Conservation (phyloP, 441 rosid species). For the Jatropha podagrica region DNA sequence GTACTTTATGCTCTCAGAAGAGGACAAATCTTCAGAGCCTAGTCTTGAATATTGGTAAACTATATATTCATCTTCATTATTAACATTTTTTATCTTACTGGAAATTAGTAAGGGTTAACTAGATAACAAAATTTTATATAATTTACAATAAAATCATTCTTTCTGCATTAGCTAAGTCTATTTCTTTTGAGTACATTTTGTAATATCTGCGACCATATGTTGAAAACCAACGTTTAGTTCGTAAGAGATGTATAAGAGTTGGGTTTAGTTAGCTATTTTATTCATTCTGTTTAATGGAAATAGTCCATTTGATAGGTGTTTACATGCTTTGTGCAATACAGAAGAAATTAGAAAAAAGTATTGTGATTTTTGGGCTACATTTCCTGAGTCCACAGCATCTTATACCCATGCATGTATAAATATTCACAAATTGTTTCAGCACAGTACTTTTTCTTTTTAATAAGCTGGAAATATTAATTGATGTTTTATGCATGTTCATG, state of each 20-base stretch:
- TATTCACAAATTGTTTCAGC: neutral
- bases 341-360: neutral
- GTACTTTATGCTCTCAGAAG: conserved; percentile 92
- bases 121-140: neutral
- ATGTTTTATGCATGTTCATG: neutral
- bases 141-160: neutral
- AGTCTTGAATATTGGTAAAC: conserved; percentile 88
- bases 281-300: neutral
- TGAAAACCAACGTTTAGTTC: neutral
- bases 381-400: neutral
- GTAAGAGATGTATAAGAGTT: neutral
- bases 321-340: neutral
- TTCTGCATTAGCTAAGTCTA: neutral
- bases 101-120: neutral
- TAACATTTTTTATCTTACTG: neutral
- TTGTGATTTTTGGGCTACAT: neutral
- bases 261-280: neutral
- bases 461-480: neutral
- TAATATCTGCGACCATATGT: neutral
- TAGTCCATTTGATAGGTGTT: neutral
- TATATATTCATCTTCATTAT: neutral
- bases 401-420: neutral
- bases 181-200: neutral
- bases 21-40: conserved; percentile 96
- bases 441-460: neutral